phyloP scores from a whole-genome alignment of 768 basidiomycete species.

The Serendipita sp. region DNA sequence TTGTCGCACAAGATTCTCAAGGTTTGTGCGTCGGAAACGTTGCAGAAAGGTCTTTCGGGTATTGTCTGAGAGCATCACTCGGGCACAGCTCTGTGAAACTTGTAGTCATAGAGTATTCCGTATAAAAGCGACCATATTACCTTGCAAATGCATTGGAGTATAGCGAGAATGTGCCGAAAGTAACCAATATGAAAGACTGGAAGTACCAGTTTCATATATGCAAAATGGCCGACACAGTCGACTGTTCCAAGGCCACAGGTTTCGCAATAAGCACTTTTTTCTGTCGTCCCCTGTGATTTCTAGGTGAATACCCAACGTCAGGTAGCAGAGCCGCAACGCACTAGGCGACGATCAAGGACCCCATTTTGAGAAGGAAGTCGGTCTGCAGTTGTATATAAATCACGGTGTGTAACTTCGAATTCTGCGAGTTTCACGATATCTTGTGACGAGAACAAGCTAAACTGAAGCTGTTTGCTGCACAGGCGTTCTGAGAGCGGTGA shows the following conservation, averaged over 20 bases:
- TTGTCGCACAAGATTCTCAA: conserved; percentile 87
- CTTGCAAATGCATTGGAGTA: conserved; percentile 95
- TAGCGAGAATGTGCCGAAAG: conserved; percentile 86
- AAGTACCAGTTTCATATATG: conserved; percentile 91
- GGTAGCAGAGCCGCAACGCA: conserved; percentile 24
- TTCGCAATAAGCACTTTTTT: conserved; percentile 83
- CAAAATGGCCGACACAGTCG: conserved; percentile 96
- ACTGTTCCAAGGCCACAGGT: conserved; percentile 86
- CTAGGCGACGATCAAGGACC: conserved; percentile 81
- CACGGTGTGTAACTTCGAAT: conserved; percentile 86
- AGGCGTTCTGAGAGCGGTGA: background rate
- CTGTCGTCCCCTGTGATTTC: conserved; percentile 65
- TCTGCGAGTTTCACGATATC: conserved; percentile 93
- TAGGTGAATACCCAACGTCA: background rate
- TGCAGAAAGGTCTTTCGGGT: conserved; percentile 73
- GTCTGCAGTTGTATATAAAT: conserved; percentile 74
- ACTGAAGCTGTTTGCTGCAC: conserved; percentile 84
- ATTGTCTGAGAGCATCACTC: conserved; percentile 74
- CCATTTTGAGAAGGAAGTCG: conserved; percentile 81
- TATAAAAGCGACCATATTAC: conserved; percentile 23
- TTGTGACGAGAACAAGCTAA: conserved; percentile 82
- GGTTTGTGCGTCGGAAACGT: conserved; percentile 75
- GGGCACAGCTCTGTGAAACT: conserved; percentile 53
- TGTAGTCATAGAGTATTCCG: background rate
- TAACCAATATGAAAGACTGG: conserved; percentile 98